Evolutionary conservation across 352 stramenopile species (phyloP).

Genomic region (Pythium scleroteichum): DNA sequence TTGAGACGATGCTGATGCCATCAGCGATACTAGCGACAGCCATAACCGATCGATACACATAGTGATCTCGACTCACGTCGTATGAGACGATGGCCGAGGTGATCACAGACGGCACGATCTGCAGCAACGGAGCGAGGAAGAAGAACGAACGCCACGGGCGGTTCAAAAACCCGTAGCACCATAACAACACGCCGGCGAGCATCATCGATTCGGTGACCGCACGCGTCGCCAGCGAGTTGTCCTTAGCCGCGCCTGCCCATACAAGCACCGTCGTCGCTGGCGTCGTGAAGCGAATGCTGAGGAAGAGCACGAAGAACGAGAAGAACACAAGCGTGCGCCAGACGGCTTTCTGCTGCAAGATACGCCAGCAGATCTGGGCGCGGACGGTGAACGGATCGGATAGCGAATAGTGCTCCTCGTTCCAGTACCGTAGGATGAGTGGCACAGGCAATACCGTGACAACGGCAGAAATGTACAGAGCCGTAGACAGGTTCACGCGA

Average conservation of each 20-base stretch:
- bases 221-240: constrained; percentile 38
- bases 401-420: constrained; percentile 30
- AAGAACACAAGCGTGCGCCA: constrained; percentile 34
- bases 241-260: constrained; percentile 38
- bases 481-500: constrained; percentile 22
- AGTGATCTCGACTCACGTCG: constrained; percentile 4
- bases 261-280: constrained; percentile 30
- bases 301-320: constrained; percentile 19
- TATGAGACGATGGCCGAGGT: constrained; percentile 8
- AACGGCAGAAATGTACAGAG: constrained; percentile 27
- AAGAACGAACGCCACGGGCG: constrained; percentile 13
- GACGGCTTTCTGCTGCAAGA: constrained; percentile 39
- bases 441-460: constrained; percentile 27
- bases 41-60: constrained; percentile 20
- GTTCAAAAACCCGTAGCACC: constrained; percentile 20
- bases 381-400: constrained; percentile 31
- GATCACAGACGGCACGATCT: constrained; percentile 5
- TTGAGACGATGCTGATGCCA: constrained; percentile 28
- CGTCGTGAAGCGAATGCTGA: constrained; percentile 49
- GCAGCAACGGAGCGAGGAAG: neutral
- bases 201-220: constrained; percentile 4
- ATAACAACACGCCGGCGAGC: constrained; percentile 7
- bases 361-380: constrained; percentile 36
- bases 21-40: constrained; percentile 28
- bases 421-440: constrained; percentile 31